Conservation (phyloP, 1,284 basidiomycete species). For the Ustilago curta region DNA sequence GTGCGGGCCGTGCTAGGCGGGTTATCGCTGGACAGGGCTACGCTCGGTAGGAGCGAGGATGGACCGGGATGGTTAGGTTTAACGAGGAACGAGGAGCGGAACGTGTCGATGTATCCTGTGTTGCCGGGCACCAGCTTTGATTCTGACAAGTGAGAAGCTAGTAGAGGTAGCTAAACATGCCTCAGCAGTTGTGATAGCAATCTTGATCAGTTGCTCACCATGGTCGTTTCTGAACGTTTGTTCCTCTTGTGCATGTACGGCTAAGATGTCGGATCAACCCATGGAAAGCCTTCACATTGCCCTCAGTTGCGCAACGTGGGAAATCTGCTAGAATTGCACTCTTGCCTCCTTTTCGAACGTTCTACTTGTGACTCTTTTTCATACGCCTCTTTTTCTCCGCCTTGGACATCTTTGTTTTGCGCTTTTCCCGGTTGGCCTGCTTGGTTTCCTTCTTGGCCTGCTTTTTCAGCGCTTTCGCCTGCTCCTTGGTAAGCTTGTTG, state of each 20-base stretch:
- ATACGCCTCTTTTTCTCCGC: slow-evolving; percentile 63
- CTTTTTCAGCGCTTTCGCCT: slow-evolving; percentile 43
- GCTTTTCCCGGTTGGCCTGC: slow-evolving; percentile 58
- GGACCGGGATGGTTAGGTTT: neutral
- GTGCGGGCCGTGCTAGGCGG: slow-evolving; percentile 1
- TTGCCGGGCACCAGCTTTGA: neutral
- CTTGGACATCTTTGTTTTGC: slow-evolving; percentile 68
- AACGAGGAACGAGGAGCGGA: neutral
- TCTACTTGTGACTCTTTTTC: slow-evolving; percentile 61
- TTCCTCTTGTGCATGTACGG: too few species aligned
- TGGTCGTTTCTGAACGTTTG: too few species aligned
- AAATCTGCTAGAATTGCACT: neutral
- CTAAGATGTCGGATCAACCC: too few species aligned
- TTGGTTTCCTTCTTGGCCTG: slow-evolving; percentile 60
- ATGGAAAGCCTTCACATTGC: too few species aligned
- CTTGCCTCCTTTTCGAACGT: too few species aligned
- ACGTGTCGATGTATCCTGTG: neutral
- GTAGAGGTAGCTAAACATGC: too few species aligned
- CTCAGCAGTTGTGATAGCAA: too few species aligned
- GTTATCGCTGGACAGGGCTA: slow-evolving; percentile 3
- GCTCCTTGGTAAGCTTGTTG: slow-evolving; percentile 44
- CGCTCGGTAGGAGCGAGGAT: neutral
- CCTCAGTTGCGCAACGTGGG: too few species aligned
- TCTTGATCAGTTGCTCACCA: too few species aligned
- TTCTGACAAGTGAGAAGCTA: too few species aligned